Conservation (phyloP, 2,329 filamentous ascomycete species). For the Cercospora sp. region DNA sequence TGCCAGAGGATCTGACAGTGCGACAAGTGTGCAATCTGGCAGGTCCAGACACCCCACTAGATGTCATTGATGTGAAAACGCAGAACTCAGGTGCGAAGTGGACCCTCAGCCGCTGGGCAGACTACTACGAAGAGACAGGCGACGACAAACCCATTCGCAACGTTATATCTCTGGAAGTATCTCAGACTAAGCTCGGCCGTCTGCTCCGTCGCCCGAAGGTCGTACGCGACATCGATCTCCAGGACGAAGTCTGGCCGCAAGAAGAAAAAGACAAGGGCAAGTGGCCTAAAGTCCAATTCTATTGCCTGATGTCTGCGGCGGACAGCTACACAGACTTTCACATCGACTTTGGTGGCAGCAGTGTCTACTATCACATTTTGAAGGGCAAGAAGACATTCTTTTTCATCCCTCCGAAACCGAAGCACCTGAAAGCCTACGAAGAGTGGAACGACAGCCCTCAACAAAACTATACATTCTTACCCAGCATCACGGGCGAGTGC, state of each 20-base stretch:
- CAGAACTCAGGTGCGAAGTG: slow-evolving; percentile 66
- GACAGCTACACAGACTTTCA: slow-evolving; percentile 73
- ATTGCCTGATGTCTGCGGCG: slow-evolving; percentile 69
- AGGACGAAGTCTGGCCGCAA: slow-evolving; percentile 57
- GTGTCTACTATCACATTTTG: slow-evolving; percentile 69
- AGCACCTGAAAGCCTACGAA: slow-evolving; percentile 68
- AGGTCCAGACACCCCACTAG: slow-evolving; percentile 61
- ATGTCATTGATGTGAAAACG: slow-evolving; percentile 69
- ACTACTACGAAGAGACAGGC: slow-evolving; percentile 64
- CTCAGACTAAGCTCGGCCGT: slow-evolving; percentile 61
- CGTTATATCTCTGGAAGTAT: slow-evolving; percentile 69
- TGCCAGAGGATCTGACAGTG: slow-evolving; percentile 64
- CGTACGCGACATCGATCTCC: slow-evolving; percentile 62
- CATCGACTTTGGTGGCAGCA: slow-evolving; percentile 70
- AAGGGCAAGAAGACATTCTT: slow-evolving; percentile 70
- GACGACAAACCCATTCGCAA: slow-evolving; percentile 64
- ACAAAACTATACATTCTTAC: slow-evolving; percentile 66
- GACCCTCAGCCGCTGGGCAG: slow-evolving; percentile 66
- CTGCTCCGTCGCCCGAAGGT: slow-evolving; percentile 64
- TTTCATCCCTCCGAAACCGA: slow-evolving; percentile 68
- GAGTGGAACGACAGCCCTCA: slow-evolving; percentile 68
- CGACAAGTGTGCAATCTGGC: slow-evolving; percentile 64
- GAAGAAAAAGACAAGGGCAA: slow-evolving; percentile 55
- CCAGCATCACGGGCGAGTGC: slow-evolving; percentile 64
- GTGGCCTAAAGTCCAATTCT: slow-evolving; percentile 65